These are phyloP conservation scores for Cynanchum wilfordii DNA, from an alignment of 257 asterid species.

Conservation along the genomic window DNA sequence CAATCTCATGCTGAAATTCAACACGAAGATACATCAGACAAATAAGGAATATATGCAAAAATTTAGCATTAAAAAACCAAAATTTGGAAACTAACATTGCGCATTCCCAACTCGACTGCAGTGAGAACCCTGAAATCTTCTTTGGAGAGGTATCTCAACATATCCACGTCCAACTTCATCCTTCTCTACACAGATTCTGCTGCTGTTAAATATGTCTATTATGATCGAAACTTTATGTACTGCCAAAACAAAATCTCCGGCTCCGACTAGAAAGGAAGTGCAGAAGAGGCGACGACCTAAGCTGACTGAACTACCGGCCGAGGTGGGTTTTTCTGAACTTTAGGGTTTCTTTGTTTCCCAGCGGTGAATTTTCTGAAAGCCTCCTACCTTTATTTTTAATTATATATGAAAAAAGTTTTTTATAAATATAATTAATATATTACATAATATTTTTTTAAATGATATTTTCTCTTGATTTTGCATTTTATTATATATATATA, in stretches of 20 bases:
- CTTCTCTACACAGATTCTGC: conserved; percentile 1
- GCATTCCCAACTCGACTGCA: conserved; percentile 98
- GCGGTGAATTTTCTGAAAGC: no score
- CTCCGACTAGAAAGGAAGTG: no score
- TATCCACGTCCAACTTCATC: conserved; percentile 88
- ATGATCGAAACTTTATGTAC: background rate
- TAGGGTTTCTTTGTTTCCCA: no score
- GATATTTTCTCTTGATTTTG: no score
- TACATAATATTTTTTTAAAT: no score
- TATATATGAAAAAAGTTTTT: no score
- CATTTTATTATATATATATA: no score
- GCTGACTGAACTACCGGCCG: no score
- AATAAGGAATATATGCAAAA: background rate
- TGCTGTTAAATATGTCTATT: background rate
- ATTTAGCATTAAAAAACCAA: background rate
- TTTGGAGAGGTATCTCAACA: conserved; percentile 70
- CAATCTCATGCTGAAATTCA: conserved; percentile 73
- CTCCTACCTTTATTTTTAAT: no score
- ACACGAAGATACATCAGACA: conserved; percentile 6
- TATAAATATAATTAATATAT: no score
- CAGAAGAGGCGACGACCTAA: no score
- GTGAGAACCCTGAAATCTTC: conserved; percentile 96
- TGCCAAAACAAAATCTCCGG: background rate
- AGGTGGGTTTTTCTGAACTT: no score
- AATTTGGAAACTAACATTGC: conserved; percentile 49